Evolutionary conservation across 2,329 filamentous ascomycete genomes (phyloP), one percentile per base, ranked within the genome.

Genomic region (Colletotrichum tabaci): DNA sequence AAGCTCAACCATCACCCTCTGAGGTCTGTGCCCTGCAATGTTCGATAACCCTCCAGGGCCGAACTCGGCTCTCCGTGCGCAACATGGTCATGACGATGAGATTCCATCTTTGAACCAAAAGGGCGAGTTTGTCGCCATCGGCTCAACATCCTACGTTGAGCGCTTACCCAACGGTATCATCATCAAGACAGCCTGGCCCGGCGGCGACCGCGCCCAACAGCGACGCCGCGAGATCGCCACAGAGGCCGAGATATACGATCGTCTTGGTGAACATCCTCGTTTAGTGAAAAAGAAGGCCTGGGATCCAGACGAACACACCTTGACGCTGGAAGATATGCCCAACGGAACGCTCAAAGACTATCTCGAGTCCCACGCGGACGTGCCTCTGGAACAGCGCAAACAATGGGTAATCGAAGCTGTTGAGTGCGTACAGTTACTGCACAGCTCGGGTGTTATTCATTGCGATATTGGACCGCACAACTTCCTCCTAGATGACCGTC

Each of bases 341-440:
- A 52, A 49, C 61, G 61, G 67, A 10, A 65, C 67, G 6, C 67
- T 69, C 38, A 40, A 55, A 26, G 61, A 55, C 53, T 65, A 47
- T 30, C 52, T 65, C 35, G 46, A 16, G 30, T 61, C 64, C 46
- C 47, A 60, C 47, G 21, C 30, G n/a, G 62, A 65, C 13, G 42
- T 50, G 52, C 42, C 62, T 10, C 2, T 65, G 30, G 30, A 50
- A 57, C 62, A 57, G 62, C 23, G 44, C 42, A 21, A 58, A 3
- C 10, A 50, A 50, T 58, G 53, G 53, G 44, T 9, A 15, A 23
- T 3, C 9, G 62, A 66, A 9, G 62, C 53, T n/a, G 12, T 42
- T n/a, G 44, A 50, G 30, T 58, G 53, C 15, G 8, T 58, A 13
- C 26, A 42, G 21, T 4, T 66, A 21, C 52, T 66, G 21, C 44